Percentiles rank a stretch among this genome's conserved stretches.
Evolutionary conservation across 768 basidiomycete genomes (phyloP).

Genomic region (Auricularia heimuer): DNA sequence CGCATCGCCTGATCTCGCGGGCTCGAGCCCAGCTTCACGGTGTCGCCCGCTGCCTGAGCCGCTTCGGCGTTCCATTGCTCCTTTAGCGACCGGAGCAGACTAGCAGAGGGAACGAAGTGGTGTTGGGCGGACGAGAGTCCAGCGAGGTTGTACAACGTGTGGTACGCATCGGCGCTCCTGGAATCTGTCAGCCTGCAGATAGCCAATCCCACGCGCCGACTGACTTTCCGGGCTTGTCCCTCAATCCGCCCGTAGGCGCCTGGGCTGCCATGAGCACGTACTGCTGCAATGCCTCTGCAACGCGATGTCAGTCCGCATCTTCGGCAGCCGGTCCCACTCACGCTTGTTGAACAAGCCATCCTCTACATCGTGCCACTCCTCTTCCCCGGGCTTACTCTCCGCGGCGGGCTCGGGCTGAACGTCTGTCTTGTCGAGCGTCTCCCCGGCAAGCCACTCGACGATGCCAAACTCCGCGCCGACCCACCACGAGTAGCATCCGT

Average conservation of each 20-base stretch:
- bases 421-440: background rate
- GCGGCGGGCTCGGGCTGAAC: conserved; percentile 4
- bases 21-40: conserved; percentile 4
- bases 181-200: no score
- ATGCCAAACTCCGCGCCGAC: conserved; percentile 81
- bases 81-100: conserved; percentile 25
- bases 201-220: no score
- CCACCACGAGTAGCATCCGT: conserved; percentile 99
- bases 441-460: conserved; percentile 45
- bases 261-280: conserved; percentile 85
- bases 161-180: conserved; percentile 88
- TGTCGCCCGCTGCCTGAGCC: background rate
- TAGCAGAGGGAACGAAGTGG: conserved; percentile 41
- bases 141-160: conserved; percentile 86
- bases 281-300: conserved; percentile 59
- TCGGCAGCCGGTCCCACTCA: conserved; percentile 3
- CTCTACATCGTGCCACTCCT: conserved; percentile 64
- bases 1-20: conserved; percentile 24
- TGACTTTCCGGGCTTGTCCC: conserved; percentile 87
- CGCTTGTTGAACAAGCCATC: conserved; percentile 46
- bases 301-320: background rate
- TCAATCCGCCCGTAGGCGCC: conserved; percentile 71
- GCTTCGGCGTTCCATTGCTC: conserved; percentile 27
- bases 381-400: conserved; percentile 20
- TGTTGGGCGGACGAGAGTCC: conserved; percentile 89